Base-by-base conservation (phyloP, 208 protist genomes). In the Angomonas ambiguus region DNA sequence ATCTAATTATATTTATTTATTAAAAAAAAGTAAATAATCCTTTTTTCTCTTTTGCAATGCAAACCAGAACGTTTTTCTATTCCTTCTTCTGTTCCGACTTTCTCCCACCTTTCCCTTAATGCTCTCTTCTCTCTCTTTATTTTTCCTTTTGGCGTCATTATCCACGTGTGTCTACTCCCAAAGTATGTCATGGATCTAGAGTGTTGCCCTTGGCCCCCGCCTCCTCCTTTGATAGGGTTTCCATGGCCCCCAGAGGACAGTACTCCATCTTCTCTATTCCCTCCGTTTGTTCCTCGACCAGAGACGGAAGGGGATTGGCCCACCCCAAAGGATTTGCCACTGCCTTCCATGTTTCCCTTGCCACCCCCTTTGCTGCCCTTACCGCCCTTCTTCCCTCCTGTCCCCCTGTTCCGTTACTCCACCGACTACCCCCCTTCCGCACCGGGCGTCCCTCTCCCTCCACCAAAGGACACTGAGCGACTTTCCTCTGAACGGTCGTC, bases 311-410 rank as follows among this genome's bases (percentile, higher is more conserved):
- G 28, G 20, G 33, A 20, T 30, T 92, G 86, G 86, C 86, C 86
- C 18, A 70, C 62, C 3, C 83, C 83, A 2, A 60, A 67, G n/a
- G 83, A 89, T 49, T 60, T 92, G 30, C 83, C 83, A 5, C 51
- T 92, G 53, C 86, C 86, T 1, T 83, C 82, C 4, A 51, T 49
- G 10, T 89, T 92, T 61, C 86, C 85, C 2, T 67, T 84, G 62
- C 80, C 84, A 1, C 84, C 80, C 22, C 53, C 53, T 11, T 61
- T 55, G 34, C 66, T 53, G 8, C 60, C 68, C 20, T 27, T 49
- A 22, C 60, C 69, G 11, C 64, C 69, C 6, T 48, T 61, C 32
- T 66, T 62, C 63, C 13, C 38, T 11, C 13, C 13, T 48, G 38
- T 48, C 13, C 38, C 38, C 13, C n/a, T 16, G 49, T 27, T 56